A percentile compares a stretch with the other conserved stretches of the same genome.
These are phyloP conservation scores for Cordyceps cicadae DNA, from an alignment of 2,329 filamentous ascomycete genomes.

Conservation along the genomic window DNA sequence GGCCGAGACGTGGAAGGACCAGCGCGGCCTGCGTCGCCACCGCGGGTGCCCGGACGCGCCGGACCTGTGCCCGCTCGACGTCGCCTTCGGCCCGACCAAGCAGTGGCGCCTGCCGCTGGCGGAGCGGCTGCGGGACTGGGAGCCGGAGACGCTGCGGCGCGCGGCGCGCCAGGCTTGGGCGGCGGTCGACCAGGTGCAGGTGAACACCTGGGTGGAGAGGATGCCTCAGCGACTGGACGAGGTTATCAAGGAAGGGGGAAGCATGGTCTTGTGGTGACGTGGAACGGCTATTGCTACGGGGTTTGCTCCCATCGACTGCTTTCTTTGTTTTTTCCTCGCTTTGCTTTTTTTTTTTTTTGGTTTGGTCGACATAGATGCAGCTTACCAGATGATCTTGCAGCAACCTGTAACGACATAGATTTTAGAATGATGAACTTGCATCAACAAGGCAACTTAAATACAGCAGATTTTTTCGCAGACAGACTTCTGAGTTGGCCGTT, in stretches of 20 bases:
- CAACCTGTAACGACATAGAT: background rate
- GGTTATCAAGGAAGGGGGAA: slow-evolving; percentile 25
- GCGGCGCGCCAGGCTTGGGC: slow-evolving; percentile 21
- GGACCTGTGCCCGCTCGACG: slow-evolving; percentile 28
- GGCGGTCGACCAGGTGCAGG: slow-evolving; percentile 16
- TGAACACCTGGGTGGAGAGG: slow-evolving; percentile 30
- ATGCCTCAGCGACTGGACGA: slow-evolving; percentile 27
- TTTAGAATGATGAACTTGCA: background rate
- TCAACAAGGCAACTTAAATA: background rate
- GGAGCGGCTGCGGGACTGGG: slow-evolving; percentile 27
- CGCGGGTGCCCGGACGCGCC: slow-evolving; percentile 31
- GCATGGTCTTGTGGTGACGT: slow-evolving; percentile 24
- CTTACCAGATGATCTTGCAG: background rate
- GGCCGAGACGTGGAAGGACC: slow-evolving; percentile 30
- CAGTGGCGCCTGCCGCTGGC: slow-evolving; percentile 23
- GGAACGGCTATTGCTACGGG: background rate
- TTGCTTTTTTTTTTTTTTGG: background rate
- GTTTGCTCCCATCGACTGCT: background rate
- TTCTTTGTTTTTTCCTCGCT: background rate
- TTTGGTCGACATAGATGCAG: background rate
- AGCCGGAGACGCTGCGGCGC: slow-evolving; percentile 24
- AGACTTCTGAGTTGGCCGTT: background rate
- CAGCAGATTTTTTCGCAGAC: background rate
- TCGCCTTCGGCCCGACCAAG: slow-evolving; percentile 27
- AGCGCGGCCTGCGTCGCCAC: slow-evolving; percentile 23